Evolutionary conservation across 768 basidiomycete species (phyloP), one percentile per base, ranked within the genome.

Genomic region (Russula olivacea): DNA sequence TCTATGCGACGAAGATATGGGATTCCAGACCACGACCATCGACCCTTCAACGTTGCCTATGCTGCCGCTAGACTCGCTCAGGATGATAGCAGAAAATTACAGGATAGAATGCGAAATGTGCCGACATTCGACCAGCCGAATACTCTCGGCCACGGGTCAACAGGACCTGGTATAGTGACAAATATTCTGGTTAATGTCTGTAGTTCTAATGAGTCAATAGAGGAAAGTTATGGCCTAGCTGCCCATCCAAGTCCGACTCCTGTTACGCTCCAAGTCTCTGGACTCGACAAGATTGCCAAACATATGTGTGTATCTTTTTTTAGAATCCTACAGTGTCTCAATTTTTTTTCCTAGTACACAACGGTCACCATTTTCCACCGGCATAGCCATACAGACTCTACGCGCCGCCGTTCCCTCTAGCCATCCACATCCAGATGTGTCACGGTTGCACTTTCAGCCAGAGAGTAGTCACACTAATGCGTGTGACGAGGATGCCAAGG

Each of bases 21-120:
- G 51, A 93, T 93, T 63, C 91, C 91, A 19, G 91, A 93, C 77
- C 79, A 78, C 61, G 91, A 93, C 77, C 79, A 84, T 66, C 80
- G 91, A 36, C 89, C 91, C 14, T 93, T 93, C 79, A 88, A 88
- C 72, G 88, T 92, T 66, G 91, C 91, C n/a, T 90, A 89, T 74
- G 82, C 89, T 67, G 88, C 87, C 61, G 86, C 84, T 43, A 75
- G 79, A 64, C 79, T 79, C 59, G 76, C 80, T 51, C 80, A 82
- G 65, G 78, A 83, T 69, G 82, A 87, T 40, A 59, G 23, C 28
- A 63, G 45, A 56, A 58, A 51, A 55, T 9, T 41, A 9, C 58
- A 55, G 50, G 54, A 55, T 45, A 55, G 54, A 49, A 34, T 52
- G 17, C 61, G 66, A 55, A 54, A 55, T 19, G 21, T 47, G 23